Conservation (phyloP, 345 rosid genomes). For the Populus simonii region DNA sequence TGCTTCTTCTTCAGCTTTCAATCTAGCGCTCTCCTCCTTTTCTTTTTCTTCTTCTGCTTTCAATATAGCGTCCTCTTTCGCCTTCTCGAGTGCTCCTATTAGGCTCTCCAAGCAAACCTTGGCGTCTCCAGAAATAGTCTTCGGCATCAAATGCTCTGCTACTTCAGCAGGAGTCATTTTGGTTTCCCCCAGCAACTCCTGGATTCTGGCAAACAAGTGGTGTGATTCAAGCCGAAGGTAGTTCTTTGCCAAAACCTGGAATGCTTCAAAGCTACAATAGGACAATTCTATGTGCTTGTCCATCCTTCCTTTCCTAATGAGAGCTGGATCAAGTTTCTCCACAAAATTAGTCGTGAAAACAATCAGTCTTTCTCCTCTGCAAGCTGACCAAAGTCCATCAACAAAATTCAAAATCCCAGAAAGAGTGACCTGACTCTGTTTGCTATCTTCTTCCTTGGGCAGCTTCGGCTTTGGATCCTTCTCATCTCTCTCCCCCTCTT, state of each 20-base stretch:
- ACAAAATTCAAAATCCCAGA: conserved; percentile 5
- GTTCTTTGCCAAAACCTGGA: not conserved
- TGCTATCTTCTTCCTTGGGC: not conserved
- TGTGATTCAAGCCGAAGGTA: not conserved
- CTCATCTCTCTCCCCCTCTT: not conserved
- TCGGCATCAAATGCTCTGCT: conserved; percentile 19
- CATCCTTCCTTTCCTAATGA: conserved; percentile 5
- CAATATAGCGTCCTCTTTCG: not conserved
- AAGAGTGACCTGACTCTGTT: conserved; percentile 6
- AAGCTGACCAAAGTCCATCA: conserved; percentile 2
- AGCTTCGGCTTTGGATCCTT: not conserved
- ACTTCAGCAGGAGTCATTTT: conserved; percentile 19
- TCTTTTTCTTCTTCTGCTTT: conserved; percentile 8
- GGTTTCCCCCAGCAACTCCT: not conserved
- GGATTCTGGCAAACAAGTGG: not conserved
- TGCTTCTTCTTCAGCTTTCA: not conserved
- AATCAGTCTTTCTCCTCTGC: conserved; percentile 1
- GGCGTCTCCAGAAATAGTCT: not conserved
- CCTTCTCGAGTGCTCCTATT: conserved; percentile 6
- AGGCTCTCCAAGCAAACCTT: conserved; percentile 7
- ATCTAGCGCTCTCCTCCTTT: not conserved
- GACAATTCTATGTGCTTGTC: conserved; percentile 10
- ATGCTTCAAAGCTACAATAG: conserved; percentile 2
- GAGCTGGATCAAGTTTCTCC: conserved; percentile 12
- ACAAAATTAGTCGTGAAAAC: conserved; percentile 5